Evolutionary conservation across 1,139 yeast species (phyloP).

Genomic region (Geotrichum citri-aurantii): DNA sequence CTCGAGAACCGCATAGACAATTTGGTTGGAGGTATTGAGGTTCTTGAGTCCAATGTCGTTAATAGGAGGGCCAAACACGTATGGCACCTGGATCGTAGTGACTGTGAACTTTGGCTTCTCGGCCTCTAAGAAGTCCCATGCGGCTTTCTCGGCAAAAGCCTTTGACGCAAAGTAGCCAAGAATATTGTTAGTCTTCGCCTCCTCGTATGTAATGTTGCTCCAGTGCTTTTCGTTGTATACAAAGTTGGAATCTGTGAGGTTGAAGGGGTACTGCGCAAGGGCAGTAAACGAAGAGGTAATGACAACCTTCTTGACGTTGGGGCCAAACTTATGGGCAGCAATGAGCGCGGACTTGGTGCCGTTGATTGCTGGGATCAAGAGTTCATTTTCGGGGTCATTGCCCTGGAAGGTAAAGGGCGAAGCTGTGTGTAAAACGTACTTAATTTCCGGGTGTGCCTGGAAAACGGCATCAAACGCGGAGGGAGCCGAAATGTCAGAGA

Average conservation of each 20-base stretch:
- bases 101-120: conserved; percentile 37
- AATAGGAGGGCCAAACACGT: conserved; percentile 45
- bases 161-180: conserved; percentile 34
- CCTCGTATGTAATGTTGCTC: conserved; percentile 41
- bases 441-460: conserved; percentile 41
- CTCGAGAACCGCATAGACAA: conserved; percentile 19
- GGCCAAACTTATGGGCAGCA: conserved; percentile 42
- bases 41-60: conserved; percentile 25
- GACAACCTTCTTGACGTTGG: conserved; percentile 47
- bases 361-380: conserved; percentile 45
- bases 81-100: conserved; percentile 42
- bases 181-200: conserved; percentile 24
- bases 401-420: conserved; percentile 44
- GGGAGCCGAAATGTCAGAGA: conserved; percentile 44
- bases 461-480: conserved; percentile 56
- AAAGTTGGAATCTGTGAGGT: conserved; percentile 19
- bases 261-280: conserved; percentile 37
- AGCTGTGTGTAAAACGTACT: conserved; percentile 56
- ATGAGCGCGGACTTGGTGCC: conserved; percentile 45
- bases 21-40: conserved; percentile 29
- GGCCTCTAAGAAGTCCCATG: conserved; percentile 40
- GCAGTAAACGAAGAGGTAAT: conserved; percentile 55
- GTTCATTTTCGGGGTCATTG: conserved; percentile 39
- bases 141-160: conserved; percentile 39
- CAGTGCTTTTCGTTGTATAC: conserved; percentile 36